Evolutionary conservation across 345 rosid genomes (phyloP), one percentile per base, ranked within the genome.

Genomic region (Eucalyptus sp.): DNA sequence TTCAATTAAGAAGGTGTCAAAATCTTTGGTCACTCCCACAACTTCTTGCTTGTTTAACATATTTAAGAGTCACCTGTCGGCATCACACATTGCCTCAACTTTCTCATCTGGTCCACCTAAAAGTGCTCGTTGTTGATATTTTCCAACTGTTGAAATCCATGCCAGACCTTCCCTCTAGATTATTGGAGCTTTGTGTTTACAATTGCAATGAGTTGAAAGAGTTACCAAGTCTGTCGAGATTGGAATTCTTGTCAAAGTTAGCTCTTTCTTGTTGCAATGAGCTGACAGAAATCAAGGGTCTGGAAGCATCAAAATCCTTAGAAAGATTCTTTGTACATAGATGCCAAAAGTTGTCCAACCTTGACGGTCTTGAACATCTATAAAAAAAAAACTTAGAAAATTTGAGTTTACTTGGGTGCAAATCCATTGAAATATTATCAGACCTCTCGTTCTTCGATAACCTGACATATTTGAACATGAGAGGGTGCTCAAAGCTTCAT

Each of bases 1-100:
- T 76, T 37, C 1, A 3, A 0, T 10, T 76, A 6, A 37, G 4
- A 3, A 18, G 83, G 2, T 0, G 48, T 20, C 8, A 0, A 3
- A 76, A 76, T 76, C 9, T 41, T 41, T 7, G 2, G 4, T 76
- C 4, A 0, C 4, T 76, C 8, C 48, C 27, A 18, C 27, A 76
- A 44, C 3, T 71, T 76, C 46, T 4, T 10, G 5, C 27, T 2
- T 2, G 25, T 17, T 33, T 37, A 18, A 76, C 48, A 10, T 0
- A 9, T 37, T 37, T 37, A 4, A 6, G 2, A 10, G 27, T 76
- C 27, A 37, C 46, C 2, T 5, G 1, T 76, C 8, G 0, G 2
- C 46, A 76, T 18, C 46, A 5, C 14, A 37, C 46, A 5, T 10
- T 76, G 83, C 48, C 83, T 76, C 83, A 37, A 76, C 48, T 37